Conservation (phyloP, 2,329 filamentous ascomycete genomes). For the Purpureocillium takamizusanense region DNA sequence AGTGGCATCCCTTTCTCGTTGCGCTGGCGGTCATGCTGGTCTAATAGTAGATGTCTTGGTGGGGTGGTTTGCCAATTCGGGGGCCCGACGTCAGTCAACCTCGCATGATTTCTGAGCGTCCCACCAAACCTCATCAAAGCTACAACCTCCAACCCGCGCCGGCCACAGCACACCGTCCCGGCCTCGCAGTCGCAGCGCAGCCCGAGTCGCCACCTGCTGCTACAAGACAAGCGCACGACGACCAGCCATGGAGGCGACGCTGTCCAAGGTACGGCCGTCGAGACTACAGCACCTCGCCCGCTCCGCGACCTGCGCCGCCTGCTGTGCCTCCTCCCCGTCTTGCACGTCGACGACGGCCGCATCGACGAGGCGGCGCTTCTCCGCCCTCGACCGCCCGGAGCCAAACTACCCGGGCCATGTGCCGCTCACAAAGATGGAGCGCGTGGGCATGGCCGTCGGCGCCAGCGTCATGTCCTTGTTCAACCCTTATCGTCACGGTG, state of each 20-base stretch:
- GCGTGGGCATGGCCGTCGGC: constrained; percentile 58
- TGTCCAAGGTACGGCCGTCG: constrained; percentile 12
- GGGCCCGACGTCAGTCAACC: too few species aligned
- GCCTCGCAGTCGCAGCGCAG: background rate
- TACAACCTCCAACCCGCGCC: background rate
- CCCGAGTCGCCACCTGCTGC: background rate
- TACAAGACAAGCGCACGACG: background rate
- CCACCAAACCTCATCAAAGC: background rate
- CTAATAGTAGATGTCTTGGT: too few species aligned
- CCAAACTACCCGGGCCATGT: constrained; percentile 91
- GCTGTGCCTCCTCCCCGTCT: background rate
- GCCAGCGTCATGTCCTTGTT: constrained; percentile 55
- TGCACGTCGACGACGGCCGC: background rate
- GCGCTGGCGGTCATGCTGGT: too few species aligned
- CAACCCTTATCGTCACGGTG: constrained; percentile 74
- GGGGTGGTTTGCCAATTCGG: too few species aligned
- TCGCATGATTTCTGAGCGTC: too few species aligned
- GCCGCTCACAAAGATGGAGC: constrained; percentile 72
- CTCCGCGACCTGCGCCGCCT: constrained; percentile 11
- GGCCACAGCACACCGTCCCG: too few species aligned
- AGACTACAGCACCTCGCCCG: constrained; percentile 10
- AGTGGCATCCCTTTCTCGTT: too few species aligned
- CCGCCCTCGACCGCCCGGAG: constrained; percentile 72
- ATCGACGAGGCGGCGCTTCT: constrained; percentile 44
- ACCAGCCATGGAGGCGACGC: constrained; percentile 13